Evolutionary conservation across 805 yeast genomes (phyloP).

Genomic region (Yamadazyma akitaensis): DNA sequence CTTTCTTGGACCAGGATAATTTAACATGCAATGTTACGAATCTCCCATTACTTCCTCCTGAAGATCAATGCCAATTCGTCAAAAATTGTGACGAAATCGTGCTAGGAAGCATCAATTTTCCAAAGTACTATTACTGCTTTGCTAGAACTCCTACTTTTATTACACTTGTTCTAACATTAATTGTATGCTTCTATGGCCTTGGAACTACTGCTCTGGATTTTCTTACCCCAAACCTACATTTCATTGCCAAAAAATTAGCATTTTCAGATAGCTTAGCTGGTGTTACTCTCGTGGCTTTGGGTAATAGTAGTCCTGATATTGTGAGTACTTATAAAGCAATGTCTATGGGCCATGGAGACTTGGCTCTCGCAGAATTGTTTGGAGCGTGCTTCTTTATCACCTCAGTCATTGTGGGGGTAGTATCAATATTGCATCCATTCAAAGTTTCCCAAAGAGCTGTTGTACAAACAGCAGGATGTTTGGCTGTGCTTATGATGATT

Average conservation of each 20-base stretch:
- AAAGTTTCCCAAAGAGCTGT: constrained; percentile 52
- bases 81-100: constrained; percentile 17
- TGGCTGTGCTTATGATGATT: constrained; percentile 47
- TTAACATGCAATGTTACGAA: background rate
- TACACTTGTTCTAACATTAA: constrained; percentile 18
- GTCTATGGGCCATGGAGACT: constrained; percentile 61
- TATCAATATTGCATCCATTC: constrained; percentile 66
- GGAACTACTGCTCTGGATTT: constrained; percentile 82
- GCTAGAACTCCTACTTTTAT: background rate
- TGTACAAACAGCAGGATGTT: constrained; percentile 58
- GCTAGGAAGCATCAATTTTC: constrained; percentile 37
- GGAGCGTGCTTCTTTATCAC: constrained; percentile 87
- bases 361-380: constrained; percentile 86
- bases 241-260: constrained; percentile 57
- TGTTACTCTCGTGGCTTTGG: constrained; percentile 81
- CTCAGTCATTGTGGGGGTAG: constrained; percentile 75
- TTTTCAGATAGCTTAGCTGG: constrained; percentile 81
- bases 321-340: constrained; percentile 82
- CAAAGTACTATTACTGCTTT: constrained; percentile 23
- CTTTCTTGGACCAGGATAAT: background rate
- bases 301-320: constrained; percentile 91
- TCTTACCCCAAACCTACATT: constrained; percentile 72
- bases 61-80: constrained; percentile 38
- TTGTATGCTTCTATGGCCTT: constrained; percentile 50
- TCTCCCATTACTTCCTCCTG: background rate